Evolutionary conservation across 2,329 filamentous ascomycete species (phyloP).

Genomic region (Atkinsonella texensis): DNA sequence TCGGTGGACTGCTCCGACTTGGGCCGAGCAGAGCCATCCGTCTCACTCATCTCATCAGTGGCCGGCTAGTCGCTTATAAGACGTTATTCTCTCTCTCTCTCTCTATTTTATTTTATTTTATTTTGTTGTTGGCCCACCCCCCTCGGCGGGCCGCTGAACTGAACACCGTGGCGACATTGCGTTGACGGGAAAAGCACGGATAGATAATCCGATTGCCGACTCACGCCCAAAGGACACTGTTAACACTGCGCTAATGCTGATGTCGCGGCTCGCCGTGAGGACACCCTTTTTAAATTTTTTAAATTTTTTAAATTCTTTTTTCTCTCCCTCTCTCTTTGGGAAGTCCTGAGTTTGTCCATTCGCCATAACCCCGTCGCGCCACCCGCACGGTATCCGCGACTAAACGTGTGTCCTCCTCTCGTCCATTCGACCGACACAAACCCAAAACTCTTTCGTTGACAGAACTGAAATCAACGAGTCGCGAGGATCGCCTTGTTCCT

Average conservation of each 20-base stretch:
- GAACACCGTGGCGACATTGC: conserved; percentile 23
- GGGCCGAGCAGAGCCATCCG: no score
- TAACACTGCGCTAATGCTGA: not conserved
- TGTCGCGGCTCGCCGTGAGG: not conserved
- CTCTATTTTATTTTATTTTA: no score
- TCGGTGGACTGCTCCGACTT: no score
- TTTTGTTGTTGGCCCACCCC: no score
- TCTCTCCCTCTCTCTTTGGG: not conserved
- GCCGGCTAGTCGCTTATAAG: no score
- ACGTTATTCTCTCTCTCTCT: no score
- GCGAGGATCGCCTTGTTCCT: conserved; percentile 3
- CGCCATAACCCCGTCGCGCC: not conserved
- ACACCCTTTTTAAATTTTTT: no score
- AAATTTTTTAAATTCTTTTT: not conserved
- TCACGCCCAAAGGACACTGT: conserved; percentile 4
- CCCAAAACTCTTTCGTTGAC: not conserved
- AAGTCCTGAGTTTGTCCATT: not conserved
- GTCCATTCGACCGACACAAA: not conserved
- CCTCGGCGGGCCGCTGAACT: conserved; percentile 1
- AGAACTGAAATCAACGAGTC: not conserved
- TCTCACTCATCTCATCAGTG: no score
- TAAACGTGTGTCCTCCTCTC: not conserved
- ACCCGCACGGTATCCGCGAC: not conserved
- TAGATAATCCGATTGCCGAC: conserved; percentile 20
- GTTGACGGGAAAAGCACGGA: conserved; percentile 15